These are phyloP conservation scores for Opeltia flavorubescens DNA, from an alignment of 495 filamentous ascomycete genomes.

Conservation along the genomic window DNA sequence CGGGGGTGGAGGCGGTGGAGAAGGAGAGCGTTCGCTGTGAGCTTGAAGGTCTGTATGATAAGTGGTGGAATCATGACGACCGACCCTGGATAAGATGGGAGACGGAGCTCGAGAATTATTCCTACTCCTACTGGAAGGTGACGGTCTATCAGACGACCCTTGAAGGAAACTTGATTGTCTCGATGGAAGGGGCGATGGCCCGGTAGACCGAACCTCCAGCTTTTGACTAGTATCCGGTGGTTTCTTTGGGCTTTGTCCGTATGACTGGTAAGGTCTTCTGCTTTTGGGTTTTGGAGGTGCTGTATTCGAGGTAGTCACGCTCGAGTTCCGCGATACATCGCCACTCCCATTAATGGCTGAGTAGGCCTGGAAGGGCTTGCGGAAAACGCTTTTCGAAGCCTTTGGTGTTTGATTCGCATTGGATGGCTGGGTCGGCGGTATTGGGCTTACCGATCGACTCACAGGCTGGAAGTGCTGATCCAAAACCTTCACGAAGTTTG, in stretches of 20 bases:
- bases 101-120: constrained; percentile 18
- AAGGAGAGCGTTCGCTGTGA: constrained; percentile 19
- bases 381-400: constrained; percentile 39
- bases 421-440: constrained; percentile 36
- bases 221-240: constrained; percentile 21
- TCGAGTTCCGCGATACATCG: constrained; percentile 22
- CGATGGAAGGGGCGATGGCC: constrained; percentile 32
- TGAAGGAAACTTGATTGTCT: constrained; percentile 29
- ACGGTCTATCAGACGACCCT: constrained; percentile 17
- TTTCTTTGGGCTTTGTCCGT: constrained; percentile 35
- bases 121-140: constrained; percentile 15
- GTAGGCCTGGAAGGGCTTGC: constrained; percentile 54
- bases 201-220: constrained; percentile 16
- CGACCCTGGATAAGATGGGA: constrained; percentile 18
- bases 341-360: constrained; percentile 23
- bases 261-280: constrained; percentile 40
- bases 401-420: constrained; percentile 38
- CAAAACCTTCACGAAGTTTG: constrained; percentile 89
- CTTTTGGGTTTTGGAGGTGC: constrained; percentile 36
- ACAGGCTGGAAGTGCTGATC: constrained; percentile 70
- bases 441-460: constrained; percentile 62
- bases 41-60: constrained; percentile 22
- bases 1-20: constrained; percentile 24
- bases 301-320: constrained; percentile 32
- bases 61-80: constrained; percentile 17